Base-by-base conservation (phyloP, 352 stramenopile genomes). In the Plasmopara viticola region DNA sequence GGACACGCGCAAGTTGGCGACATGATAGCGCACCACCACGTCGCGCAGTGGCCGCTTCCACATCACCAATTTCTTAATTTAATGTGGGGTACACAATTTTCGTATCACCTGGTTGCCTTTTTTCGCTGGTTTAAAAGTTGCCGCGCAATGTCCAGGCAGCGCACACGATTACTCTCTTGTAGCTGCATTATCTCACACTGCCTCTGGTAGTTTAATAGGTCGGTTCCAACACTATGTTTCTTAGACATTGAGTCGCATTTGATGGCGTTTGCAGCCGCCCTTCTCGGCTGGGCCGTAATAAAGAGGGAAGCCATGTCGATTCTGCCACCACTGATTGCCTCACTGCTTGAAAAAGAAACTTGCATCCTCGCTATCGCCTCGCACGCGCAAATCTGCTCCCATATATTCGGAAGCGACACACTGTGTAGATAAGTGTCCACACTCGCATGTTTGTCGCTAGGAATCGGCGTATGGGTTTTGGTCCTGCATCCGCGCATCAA, bases 1-100 rank as follows among this genome's bases (percentile, higher is more conserved):
- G 6, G 84, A 84, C n/a, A 94, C 61, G 51, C 84, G 84, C 48
- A 94, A 61, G 59, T 90, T 91, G 61, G 78, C 77, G 40, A 94
- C 80, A 44, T 92, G 83, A 41, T 67, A 79, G 13, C 81, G 78
- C 44, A 86, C 53, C 44, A 94, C 62, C 28, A 84, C 66, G 50
- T 94, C 84, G 10, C 84, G 81, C 47, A 84, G 41, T 25, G 63
- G 62, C 9, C 70, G 67, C 60, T 74, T 79, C 65, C 68, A 81
- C 70, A 79, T 25, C 20, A 31, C 48, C 37, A 38, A 47, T 56
- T 8, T 42, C 14, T 44, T 35, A 35, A 12, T 12, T 12, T 25
- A 2, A 6, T 29, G 40, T 45, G 29, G 6, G 10, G 9, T 31
- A 45, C 40, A 45, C 40, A 45, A 13, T 33, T 30, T 20, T 29